Conservation (phyloP, 768 basidiomycete species). For the Termitomyces sp. region DNA sequence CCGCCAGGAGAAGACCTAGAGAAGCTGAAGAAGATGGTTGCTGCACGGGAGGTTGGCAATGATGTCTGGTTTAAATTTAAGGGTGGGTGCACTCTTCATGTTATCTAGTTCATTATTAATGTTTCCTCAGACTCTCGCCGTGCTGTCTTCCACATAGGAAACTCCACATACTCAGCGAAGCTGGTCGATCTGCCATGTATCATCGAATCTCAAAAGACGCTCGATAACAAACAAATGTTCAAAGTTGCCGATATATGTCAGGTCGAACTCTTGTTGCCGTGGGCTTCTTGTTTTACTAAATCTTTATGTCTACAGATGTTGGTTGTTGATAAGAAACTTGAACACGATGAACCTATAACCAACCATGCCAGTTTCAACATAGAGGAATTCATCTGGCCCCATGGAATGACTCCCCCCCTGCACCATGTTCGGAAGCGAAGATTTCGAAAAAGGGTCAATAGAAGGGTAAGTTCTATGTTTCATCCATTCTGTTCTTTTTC, state of each 20-base stretch:
- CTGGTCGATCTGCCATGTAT: constrained; percentile 95
- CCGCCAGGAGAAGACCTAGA: constrained; percentile 83
- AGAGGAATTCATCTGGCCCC: constrained; percentile 96
- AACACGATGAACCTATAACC: constrained; percentile 62
- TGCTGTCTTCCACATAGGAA: constrained; percentile 85
- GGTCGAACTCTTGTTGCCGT: constrained; percentile 38
- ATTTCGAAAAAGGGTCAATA: constrained; percentile 87
- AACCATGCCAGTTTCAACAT: constrained; percentile 75
- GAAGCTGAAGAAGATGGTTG: constrained; percentile 76
- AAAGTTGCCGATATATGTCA: constrained; percentile 99
- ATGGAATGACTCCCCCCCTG: constrained; percentile 92
- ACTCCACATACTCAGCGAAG: constrained; percentile 81
- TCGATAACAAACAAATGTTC: constrained; percentile 97
- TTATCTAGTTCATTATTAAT: not conserved
- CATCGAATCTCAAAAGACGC: constrained; percentile 91
- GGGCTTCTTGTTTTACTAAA: constrained; percentile 6
- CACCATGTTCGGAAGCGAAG: constrained; percentile 87
- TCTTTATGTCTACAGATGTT: constrained; percentile 65
- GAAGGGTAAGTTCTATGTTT: constrained; percentile 49
- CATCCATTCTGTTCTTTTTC: not conserved
- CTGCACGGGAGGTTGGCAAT: constrained; percentile 69
- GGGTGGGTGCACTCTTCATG: constrained; percentile 41
- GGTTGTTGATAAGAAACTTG: constrained; percentile 74
- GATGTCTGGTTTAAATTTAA: constrained; percentile 99
- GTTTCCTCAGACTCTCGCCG: constrained; percentile 75